Conservation (phyloP, 2,329 filamentous ascomycete species). For the Talaromyces sp. region DNA sequence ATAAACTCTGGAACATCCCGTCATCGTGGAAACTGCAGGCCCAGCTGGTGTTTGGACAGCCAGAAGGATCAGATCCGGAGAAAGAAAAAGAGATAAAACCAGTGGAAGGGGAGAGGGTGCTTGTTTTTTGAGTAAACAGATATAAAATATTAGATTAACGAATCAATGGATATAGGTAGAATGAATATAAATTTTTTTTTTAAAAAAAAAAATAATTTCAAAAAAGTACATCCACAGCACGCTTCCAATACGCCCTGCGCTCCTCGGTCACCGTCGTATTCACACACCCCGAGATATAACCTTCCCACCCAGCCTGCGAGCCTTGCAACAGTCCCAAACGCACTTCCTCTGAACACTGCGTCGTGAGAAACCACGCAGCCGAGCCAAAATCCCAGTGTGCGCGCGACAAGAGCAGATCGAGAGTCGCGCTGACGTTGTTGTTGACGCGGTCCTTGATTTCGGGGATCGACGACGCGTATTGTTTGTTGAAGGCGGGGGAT, state of each 20-base stretch:
- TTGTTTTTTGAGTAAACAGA: not conserved
- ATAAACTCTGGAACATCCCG: conserved; percentile 5
- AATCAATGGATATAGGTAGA: not conserved
- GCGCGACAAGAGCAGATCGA: conserved; percentile 47
- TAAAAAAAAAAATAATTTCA: not conserved
- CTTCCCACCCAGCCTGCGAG: conserved; percentile 46
- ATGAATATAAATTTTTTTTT: no score
- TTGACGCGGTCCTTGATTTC: conserved; percentile 35
- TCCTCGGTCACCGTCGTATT: conserved; percentile 45
- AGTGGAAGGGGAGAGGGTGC: not conserved
- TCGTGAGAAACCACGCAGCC: conserved; percentile 58
- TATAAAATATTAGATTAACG: not conserved
- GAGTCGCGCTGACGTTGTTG: conserved; percentile 39
- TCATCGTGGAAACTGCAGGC: conserved; percentile 6
- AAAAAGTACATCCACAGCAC: conserved; percentile 40
- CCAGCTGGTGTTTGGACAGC: conserved; percentile 10
- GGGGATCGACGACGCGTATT: conserved; percentile 50
- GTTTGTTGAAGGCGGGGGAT: conserved; percentile 49
- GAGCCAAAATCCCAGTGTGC: conserved; percentile 53
- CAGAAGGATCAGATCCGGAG: not conserved
- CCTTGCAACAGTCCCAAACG: conserved; percentile 43
- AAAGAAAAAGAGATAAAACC: not conserved
- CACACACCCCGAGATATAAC: conserved; percentile 54
- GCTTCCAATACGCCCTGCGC: conserved; percentile 47
- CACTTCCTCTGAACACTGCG: conserved; percentile 48